Base-by-base conservation (phyloP, 2,329 filamentous ascomycete species). In the Colletotrichum musae region DNA sequence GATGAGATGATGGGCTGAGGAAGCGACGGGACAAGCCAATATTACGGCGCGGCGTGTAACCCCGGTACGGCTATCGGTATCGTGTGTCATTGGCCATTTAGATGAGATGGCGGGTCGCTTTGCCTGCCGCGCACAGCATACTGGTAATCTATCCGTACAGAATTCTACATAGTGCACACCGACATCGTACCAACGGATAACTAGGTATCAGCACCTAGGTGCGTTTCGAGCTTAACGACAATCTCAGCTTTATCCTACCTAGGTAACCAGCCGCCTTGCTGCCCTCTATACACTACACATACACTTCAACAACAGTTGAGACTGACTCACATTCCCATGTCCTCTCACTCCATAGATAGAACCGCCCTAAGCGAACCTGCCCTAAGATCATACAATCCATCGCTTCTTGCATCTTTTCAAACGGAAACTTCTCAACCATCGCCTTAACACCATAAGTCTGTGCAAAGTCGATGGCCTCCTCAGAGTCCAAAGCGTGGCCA, bases 401-500 rank as follows among this genome's bases (percentile, higher is more conserved):
- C 0, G 86, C 86, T 67, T 83, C 77, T n/a, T 82, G 76, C 0
- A 81, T 82, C 45, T 88, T 82, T 0, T 77, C 84, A 67, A 94
- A 81, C 0, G 88, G 85, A 75, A 88, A 93, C 73, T 83, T 89
- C 83, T 93, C 87, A 36, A 92, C 80, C 77, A 93, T 83, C 59
- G 91, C 92, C 78, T 88, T 87, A 72, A 94, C 85, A 5, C 83
- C 83, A 72, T 93, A 89, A 16, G 83, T 79, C 68, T 85, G 80
- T 0, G 91, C 87, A 75, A 94, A 94, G 2, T 83, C 83, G 59
- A 94, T 86, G 69, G 92, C 91, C 73, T 93, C 89, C 74, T 90
- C 87, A 64, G 86, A 85, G 70, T 93, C 88, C 53, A 89, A 81
- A 1, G 90, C 85, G 47, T 92, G 85, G 0, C 91, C 91, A 24